Percentiles rank a stretch among this genome's conserved stretches.
Conservation (phyloP, 257 asterid genomes). For the Gentiana straminea region DNA sequence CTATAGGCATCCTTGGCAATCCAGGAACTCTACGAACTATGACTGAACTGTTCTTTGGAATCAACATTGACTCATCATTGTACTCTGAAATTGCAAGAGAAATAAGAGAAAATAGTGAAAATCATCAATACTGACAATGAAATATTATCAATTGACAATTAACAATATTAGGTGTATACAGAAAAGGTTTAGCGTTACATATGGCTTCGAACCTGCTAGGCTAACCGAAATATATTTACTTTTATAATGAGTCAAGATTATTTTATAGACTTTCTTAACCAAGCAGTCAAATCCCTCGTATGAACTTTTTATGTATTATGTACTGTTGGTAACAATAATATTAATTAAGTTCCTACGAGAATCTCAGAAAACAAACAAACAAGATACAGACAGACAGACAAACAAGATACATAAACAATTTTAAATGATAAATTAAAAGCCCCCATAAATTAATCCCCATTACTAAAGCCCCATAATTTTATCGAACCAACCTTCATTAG, state of each 20-base stretch:
- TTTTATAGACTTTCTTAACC: too few relatives aligned
- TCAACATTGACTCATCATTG: constrained; percentile 69
- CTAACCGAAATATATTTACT: background rate
- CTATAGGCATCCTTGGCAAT: constrained; percentile 78
- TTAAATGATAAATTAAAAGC: too few relatives aligned
- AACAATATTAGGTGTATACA: background rate
- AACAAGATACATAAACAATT: too few relatives aligned
- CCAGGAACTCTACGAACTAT: constrained; percentile 97
- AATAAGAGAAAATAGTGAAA: constrained; percentile 5
- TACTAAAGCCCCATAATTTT: too few relatives aligned
- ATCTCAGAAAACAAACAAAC: too few relatives aligned
- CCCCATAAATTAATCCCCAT: too few relatives aligned
- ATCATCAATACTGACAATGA: background rate
- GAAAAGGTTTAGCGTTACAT: background rate
- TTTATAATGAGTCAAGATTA: background rate
- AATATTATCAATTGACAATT: background rate
- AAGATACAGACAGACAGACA: too few relatives aligned
- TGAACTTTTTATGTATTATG: too few relatives aligned
- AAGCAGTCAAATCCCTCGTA: too few relatives aligned
- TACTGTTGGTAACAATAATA: too few relatives aligned
- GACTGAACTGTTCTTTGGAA: constrained; percentile 90
- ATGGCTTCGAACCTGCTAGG: background rate
- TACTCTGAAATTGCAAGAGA: constrained; percentile 74
- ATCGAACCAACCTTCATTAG: constrained; percentile 93
- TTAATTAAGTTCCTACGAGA: too few relatives aligned